Percentiles rank a stretch among this genome's conserved stretches.
Conservation (phyloP, 2,329 filamentous ascomycete genomes). For the Ceratocystis alfenasii region DNA sequence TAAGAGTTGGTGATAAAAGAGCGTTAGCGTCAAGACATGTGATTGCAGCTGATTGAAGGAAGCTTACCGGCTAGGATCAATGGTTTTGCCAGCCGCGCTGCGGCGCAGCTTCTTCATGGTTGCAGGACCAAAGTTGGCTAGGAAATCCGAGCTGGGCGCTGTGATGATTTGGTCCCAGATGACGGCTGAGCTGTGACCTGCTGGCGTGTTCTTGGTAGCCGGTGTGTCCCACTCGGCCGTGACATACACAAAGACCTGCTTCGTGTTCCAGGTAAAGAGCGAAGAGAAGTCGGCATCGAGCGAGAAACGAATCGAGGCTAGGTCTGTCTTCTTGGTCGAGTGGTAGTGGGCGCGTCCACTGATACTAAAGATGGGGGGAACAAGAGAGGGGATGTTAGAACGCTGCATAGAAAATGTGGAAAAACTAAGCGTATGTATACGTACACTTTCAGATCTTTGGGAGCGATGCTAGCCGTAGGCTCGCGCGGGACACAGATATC, state of each 20-base stretch:
- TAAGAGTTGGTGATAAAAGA: conserved; percentile 26
- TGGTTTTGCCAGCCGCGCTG: conserved; percentile 47
- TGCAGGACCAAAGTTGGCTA: conserved; percentile 47
- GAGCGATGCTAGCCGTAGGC: conserved; percentile 48
- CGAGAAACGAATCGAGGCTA: conserved; percentile 86
- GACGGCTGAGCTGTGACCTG: conserved; percentile 50
- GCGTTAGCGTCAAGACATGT: not conserved
- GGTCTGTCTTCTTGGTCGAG: conserved; percentile 83
- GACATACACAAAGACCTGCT: conserved; percentile 93
- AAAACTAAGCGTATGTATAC: conserved; percentile 25
- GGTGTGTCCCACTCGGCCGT: conserved; percentile 57
- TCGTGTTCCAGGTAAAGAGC: conserved; percentile 99
- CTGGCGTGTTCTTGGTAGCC: conserved; percentile 26
- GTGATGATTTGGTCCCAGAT: conserved; percentile 97
- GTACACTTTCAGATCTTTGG: conserved; percentile 79
- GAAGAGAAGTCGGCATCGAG: conserved; percentile 80
- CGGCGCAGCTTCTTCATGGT: conserved; percentile 50
- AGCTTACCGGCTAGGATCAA: conserved; percentile 45
- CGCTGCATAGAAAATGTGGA: not conserved
- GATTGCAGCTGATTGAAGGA: not conserved
- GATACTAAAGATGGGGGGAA: conserved; percentile 41
- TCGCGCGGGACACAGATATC: conserved; percentile 59
- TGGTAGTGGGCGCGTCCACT: conserved; percentile 95
- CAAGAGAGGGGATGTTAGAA: not conserved
- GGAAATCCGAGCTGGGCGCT: conserved; percentile 51